Evolutionary conservation across 2,329 filamentous ascomycete genomes (phyloP).

Genomic region (Pyrenochaeta sp.): DNA sequence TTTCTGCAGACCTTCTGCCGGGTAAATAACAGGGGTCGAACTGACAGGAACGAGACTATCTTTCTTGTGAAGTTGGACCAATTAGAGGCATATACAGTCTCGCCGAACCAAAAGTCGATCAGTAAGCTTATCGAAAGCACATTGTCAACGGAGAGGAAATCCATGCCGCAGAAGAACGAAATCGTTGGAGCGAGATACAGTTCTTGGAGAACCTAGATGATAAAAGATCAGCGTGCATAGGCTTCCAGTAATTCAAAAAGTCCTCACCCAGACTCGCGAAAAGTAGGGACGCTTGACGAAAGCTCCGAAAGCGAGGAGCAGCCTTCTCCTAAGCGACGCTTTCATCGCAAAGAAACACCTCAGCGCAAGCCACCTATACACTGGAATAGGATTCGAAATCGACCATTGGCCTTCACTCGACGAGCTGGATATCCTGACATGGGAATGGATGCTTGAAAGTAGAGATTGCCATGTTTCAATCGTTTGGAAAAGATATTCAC

Average conservation of each 20-base stretch:
- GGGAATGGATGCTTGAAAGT: neutral
- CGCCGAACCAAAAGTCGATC: too few species aligned
- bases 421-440: too few species aligned
- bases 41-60: too few species aligned
- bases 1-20: too few species aligned
- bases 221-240: neutral
- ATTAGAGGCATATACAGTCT: too few species aligned
- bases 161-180: neutral
- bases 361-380: neutral
- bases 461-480: neutral
- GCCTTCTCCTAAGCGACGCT: neutral
- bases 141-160: neutral
- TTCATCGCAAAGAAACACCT: neutral
- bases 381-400: neutral
- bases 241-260: neutral
- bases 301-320: neutral
- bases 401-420: neutral
- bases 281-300: slow-evolving; percentile 4
- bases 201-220: slow-evolving; percentile 1
- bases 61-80: too few species aligned
- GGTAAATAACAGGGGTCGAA: too few species aligned
- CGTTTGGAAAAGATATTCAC: neutral
- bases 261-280: slow-evolving; percentile 1
- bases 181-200: neutral
- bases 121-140: neutral